Conservation (phyloP, 2,329 filamentous ascomycete genomes). For the Geosmithia putterillii region DNA sequence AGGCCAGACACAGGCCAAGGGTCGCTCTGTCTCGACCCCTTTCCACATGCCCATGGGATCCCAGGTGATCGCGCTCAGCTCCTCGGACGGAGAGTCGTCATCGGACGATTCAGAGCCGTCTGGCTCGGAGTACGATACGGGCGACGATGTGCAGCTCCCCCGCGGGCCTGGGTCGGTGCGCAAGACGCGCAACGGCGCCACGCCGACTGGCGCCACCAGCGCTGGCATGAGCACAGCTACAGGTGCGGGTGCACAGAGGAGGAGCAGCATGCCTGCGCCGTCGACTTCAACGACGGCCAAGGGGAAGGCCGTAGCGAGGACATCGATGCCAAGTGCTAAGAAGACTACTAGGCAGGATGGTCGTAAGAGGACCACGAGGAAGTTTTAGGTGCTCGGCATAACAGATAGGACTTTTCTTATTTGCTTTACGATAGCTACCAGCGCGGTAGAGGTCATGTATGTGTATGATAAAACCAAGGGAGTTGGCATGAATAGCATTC, state of each 20-base stretch:
- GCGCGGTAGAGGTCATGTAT: no score
- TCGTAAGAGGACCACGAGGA: background rate
- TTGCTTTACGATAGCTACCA: no score
- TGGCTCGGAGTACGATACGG: background rate
- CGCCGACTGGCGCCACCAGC: no score
- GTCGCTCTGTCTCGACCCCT: background rate
- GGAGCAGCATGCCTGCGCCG: background rate
- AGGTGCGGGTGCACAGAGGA: no score
- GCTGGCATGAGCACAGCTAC: background rate
- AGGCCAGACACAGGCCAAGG: background rate
- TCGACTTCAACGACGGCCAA: background rate
- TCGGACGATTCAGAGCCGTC: background rate
- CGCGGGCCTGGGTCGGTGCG: conserved; percentile 2
- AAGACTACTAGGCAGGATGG: background rate
- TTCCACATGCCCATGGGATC: conserved; percentile 1
- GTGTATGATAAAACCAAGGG: no score
- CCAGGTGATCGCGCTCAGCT: conserved; percentile 2
- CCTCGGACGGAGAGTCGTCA: background rate
- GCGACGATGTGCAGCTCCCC: conserved; percentile 1
- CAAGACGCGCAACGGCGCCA: conserved; percentile 1
- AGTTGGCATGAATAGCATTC: no score
- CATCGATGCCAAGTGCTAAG: background rate
- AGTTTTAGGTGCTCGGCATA: background rate
- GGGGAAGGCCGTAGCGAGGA: background rate
- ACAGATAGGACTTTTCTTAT: background rate